Conservation (phyloP, 2,329 filamentous ascomycete species). For the Hypoxylon sp. region DNA sequence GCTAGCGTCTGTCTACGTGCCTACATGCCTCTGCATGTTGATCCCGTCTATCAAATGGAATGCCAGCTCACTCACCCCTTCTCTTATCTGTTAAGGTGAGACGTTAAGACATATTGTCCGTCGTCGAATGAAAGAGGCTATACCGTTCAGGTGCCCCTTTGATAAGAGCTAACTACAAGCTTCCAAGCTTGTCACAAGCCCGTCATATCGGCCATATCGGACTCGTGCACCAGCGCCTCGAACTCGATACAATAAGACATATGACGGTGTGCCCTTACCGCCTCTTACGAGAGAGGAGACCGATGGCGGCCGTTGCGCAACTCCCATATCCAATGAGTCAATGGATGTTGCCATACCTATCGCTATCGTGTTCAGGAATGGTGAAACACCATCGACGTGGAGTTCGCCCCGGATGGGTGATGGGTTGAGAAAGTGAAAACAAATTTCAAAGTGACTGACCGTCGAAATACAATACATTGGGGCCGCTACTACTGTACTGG, state of each 20-base stretch:
- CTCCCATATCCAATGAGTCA: conserved; percentile 30
- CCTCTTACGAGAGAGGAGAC: conserved; percentile 31
- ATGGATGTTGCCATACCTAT: conserved; percentile 43
- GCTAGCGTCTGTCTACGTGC: conserved; percentile 4
- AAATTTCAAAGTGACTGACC: conserved; percentile 10
- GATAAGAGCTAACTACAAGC: conserved; percentile 20
- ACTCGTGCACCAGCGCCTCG: conserved; percentile 27
- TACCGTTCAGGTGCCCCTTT: conserved; percentile 11
- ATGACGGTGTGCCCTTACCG: conserved; percentile 37
- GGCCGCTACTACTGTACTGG: conserved; percentile 22
- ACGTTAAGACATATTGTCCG: conserved; percentile 14
- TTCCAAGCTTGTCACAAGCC: conserved; percentile 19
- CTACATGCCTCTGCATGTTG: conserved; percentile 18
- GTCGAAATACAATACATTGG: conserved; percentile 16
- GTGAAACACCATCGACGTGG: conserved; percentile 35
- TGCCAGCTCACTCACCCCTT: conserved; percentile 34
- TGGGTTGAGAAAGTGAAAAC: conserved; percentile 3
- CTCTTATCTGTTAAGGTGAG: conserved; percentile 26
- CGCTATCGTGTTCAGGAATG: conserved; percentile 39
- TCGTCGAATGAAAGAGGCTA: conserved; percentile 19
- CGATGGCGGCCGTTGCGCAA: conserved; percentile 39
- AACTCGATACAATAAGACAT: conserved; percentile 8
- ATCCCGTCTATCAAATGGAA: conserved; percentile 38
- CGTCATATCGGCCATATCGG: conserved; percentile 8
- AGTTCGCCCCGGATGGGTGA: conserved; percentile 21